phyloP scores from a whole-genome alignment of 495 filamentous ascomycete genomes.

The Chaetomium tenue region DNA sequence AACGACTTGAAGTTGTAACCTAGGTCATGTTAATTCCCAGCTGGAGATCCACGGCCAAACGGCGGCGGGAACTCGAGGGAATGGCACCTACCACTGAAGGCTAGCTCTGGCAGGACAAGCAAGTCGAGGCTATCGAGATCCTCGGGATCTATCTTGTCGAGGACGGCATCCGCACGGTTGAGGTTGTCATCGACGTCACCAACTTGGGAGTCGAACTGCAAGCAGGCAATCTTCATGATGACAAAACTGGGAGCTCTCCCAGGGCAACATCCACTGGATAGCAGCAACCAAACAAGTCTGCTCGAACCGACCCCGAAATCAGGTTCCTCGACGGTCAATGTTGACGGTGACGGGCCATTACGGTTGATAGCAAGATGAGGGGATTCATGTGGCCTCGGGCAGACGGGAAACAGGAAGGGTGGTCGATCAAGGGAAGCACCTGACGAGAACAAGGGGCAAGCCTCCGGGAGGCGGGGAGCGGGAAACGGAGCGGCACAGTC shows the following conservation, averaged over 20 bases:
- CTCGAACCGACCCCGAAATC: background rate
- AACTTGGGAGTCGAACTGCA: slow-evolving; percentile 69
- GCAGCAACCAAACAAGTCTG: background rate
- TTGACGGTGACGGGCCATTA: background rate
- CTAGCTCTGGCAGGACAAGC: slow-evolving; percentile 81
- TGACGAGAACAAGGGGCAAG: background rate
- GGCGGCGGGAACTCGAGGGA: background rate
- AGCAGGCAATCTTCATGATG: slow-evolving; percentile 37
- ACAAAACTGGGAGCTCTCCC: background rate
- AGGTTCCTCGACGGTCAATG: background rate
- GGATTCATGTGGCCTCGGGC: background rate
- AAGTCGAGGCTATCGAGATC: slow-evolving; percentile 62
- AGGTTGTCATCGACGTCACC: slow-evolving; percentile 78
- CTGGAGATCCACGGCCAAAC: background rate
- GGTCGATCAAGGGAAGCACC: background rate
- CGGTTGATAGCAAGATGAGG: background rate
- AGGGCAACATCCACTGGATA: background rate
- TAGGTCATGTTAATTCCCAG: slow-evolving; percentile 28
- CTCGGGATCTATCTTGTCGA: slow-evolving; percentile 52
- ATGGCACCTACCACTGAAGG: slow-evolving; percentile 68
- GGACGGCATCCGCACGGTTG: slow-evolving; percentile 66
- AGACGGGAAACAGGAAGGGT: background rate
- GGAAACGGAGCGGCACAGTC: slow-evolving; percentile 9
- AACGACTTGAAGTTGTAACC: slow-evolving; percentile 90
- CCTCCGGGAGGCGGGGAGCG: background rate